Evolutionary conservation across 2,329 filamentous ascomycete genomes (phyloP).

Genomic region (Phyllosticta citrichinensis): DNA sequence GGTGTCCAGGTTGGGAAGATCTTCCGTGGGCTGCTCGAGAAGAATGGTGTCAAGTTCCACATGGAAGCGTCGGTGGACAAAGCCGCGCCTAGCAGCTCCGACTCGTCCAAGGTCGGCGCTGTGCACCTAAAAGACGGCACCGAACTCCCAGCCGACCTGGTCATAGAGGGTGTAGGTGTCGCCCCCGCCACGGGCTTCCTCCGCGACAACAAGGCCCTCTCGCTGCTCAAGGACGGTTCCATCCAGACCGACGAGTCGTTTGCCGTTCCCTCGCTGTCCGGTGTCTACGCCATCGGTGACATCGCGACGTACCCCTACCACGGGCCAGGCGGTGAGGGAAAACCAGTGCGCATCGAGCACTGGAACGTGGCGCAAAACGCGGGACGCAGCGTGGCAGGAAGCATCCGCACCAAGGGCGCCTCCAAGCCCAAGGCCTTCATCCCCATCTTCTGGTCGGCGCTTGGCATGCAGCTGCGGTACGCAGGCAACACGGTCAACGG

Average conservation of each 20-base stretch:
- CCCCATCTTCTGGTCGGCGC: slow-evolving; percentile 92
- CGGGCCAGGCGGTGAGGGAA: slow-evolving; percentile 71
- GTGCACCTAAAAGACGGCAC: slow-evolving; percentile 82
- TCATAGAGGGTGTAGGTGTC: slow-evolving; percentile 87
- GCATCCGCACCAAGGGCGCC: slow-evolving; percentile 58
- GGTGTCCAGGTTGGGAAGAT: slow-evolving; percentile 71
- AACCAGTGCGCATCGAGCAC: slow-evolving; percentile 78
- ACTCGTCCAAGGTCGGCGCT: slow-evolving; percentile 64
- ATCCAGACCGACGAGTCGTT: slow-evolving; percentile 72
- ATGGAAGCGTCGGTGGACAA: slow-evolving; percentile 74
- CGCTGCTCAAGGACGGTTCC: slow-evolving; percentile 76
- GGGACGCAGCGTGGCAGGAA: slow-evolving; percentile 66
- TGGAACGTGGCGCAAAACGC: slow-evolving; percentile 97
- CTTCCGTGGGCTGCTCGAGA: slow-evolving; percentile 69
- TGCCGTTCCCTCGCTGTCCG: slow-evolving; percentile 61
- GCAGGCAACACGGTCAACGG: slow-evolving; percentile 77
- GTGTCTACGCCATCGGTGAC: slow-evolving; percentile 89
- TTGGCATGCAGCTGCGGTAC: slow-evolving; percentile 83
- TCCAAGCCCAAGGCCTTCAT: slow-evolving; percentile 61
- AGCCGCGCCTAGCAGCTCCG: slow-evolving; percentile 59
- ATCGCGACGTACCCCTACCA: slow-evolving; percentile 93
- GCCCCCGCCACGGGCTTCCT: slow-evolving; percentile 77
- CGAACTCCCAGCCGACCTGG: slow-evolving; percentile 72
- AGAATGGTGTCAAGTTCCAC: slow-evolving; percentile 81
- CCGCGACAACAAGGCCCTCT: slow-evolving; percentile 56